These are phyloP conservation scores for Pelargonium fulgidum DNA, from an alignment of 441 rosid species.

Conservation along the genomic window DNA sequence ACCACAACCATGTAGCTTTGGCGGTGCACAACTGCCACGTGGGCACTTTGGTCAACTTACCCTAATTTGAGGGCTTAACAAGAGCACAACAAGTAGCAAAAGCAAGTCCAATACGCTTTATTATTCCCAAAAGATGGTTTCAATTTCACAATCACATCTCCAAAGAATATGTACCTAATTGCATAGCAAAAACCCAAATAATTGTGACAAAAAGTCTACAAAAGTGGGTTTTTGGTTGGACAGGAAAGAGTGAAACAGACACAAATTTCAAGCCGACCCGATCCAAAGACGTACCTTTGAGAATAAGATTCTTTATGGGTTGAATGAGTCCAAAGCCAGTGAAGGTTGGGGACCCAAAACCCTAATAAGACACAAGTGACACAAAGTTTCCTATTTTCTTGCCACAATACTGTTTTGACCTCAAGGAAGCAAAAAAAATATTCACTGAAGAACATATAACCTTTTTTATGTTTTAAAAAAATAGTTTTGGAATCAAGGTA, in stretches of 20 bases:
- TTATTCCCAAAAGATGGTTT: not conserved
- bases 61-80: not conserved
- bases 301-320: not conserved
- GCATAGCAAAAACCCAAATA: not conserved
- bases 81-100: not conserved
- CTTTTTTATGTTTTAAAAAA: too few species aligned
- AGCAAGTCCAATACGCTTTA: not conserved
- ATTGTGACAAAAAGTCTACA: not conserved
- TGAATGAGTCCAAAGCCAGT: not conserved
- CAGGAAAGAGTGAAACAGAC: not conserved
- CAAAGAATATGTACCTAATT: too few species aligned
- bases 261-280: not conserved
- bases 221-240: not conserved
- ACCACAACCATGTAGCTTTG: not conserved
- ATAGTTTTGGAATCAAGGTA: not conserved
- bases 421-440: too few species aligned
- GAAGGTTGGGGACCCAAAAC: not conserved
- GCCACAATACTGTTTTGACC: not conserved
- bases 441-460: too few species aligned
- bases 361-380: not conserved
- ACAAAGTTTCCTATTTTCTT: not conserved
- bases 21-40: not conserved
- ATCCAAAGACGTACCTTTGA: slow-evolving; percentile 1
- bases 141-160: not conserved
- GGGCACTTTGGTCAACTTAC: not conserved